These are phyloP conservation scores for Ilex paraguariensis DNA, from an alignment of 305 asterid species.

Conservation along the genomic window DNA sequence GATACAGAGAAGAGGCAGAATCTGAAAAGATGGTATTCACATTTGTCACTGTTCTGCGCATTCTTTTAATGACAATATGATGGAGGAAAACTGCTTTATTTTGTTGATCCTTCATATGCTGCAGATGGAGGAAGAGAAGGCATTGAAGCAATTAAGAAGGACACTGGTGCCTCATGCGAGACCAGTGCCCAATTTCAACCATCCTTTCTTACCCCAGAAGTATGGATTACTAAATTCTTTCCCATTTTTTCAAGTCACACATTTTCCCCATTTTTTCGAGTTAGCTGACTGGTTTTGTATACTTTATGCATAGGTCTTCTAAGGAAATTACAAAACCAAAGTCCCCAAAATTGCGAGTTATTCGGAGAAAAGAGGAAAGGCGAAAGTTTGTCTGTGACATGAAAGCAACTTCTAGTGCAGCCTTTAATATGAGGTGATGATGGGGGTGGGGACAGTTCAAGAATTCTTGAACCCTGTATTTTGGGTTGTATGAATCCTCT, in stretches of 20 bases:
- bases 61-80: no score
- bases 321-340: constrained; percentile 65
- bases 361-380: constrained; percentile 58
- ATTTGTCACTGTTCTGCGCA: neutral
- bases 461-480: constrained; percentile 40
- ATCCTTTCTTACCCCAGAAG: constrained; percentile 87
- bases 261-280: neutral
- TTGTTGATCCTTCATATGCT: neutral
- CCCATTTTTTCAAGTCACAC: neutral
- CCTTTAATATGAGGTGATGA: constrained; percentile 65
- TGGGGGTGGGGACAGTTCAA: constrained; percentile 35
- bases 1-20: constrained; percentile 90
- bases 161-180: constrained; percentile 80
- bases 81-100: no score
- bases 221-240: constrained; percentile 16
- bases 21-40: constrained; percentile 60
- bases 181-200: constrained; percentile 68
- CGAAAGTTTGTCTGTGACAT: constrained; percentile 33
- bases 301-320: constrained; percentile 41
- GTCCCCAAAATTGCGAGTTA: constrained; percentile 65
- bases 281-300: neutral
- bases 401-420: constrained; percentile 35
- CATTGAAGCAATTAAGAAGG: constrained; percentile 73
- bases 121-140: constrained; percentile 96
- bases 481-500: no score